Base-by-base conservation (phyloP, 169 alveolate genomes). In the Plasmodium billcollinsi region DNA sequence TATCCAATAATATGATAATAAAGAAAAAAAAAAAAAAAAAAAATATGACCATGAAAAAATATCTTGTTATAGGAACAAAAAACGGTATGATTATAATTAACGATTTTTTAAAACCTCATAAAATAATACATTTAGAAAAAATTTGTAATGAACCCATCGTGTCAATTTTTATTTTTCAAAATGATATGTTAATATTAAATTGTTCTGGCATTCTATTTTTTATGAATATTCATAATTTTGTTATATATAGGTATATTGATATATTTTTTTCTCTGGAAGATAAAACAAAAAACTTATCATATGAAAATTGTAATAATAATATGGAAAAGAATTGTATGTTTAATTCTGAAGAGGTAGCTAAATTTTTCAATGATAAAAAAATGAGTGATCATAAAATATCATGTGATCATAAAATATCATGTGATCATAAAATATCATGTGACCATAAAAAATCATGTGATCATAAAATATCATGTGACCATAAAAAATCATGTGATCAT, bases 111-210 rank as follows among this genome's bases (percentile, higher is more conserved):
- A 66, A 56, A 78, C 78, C 89, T 21, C 80, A 78, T 45, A 78
- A 45, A 58, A 47, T 78, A 49, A 29, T 65, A 9, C 78, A 78
- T 78, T 50, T 78, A 43, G 75, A 70, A 47, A 78, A 78, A 45
- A 52, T 78, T 3, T 63, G 78, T 63, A 12, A 15, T 21, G 65
- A 78, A 12, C n/a, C 45, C 29, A 66, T 78, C 39, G 71, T 49
- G 11, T 78, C 89, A 15, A 78, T 78, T 78, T 78, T 78, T 78
- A 45, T 59, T 50, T 70, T 65, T 67, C 78, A 78, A 52, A 78
- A 59, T 59, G 29, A 59, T 52, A 21, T 78, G 33, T 52, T 66
- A 58, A 58, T 78, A 26, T 58, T 78, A 26, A 78, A 59, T 39
- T 18, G 62, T 49, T 78, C 67, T 5, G 89, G 89, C 12, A 21